Base-by-base conservation (phyloP, 2,329 filamentous ascomycete species). In the Epicoccum nigrum region DNA sequence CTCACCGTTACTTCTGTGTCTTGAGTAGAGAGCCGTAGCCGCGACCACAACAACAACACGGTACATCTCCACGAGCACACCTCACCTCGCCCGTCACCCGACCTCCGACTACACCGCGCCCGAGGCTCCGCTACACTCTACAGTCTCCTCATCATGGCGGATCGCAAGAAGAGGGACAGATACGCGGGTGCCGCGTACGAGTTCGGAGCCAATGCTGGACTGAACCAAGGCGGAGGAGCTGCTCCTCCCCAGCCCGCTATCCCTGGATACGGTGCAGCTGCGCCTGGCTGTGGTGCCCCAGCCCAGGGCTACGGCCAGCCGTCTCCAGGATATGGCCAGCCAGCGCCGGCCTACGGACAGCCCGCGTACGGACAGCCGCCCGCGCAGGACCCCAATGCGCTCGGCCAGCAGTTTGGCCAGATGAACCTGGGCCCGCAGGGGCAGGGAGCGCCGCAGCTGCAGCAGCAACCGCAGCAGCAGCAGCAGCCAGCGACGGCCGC, bases 151-250 rank as follows among this genome's bases (percentile, higher is more conserved):
- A 58, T 58, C 45, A 72, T 71, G 68, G 67, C 67, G 56, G 67
- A 69, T 53, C 63, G 59, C 48, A 92, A 92, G 80, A 97, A 96
- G 85, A 96, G 96, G 83, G 85, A 92, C 80, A 88, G 89, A 50
- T 97, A 97, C 79, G 94, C 94, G 46, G 90, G 90, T 50, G 89
- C 95, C 74, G 93, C 93, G 37, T 99, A 96, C 75, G 93, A 96
- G 53, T 94, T 97, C 65, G 94, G 93, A 65, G 90, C 89, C 69
- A 97, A 97, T 81, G 86, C 88, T 50, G 79, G 28, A 83, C 64
- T 53, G 64, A 73, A 73, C 28, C 60, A 78, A 50, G 79, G 73
- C 27, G 90, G 86, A 65, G 59, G 86, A 65, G 59, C 58, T 45
- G 50, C 56, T 41, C 58, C 62, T 41, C 55, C 35, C 48, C 61